Base-by-base conservation (phyloP, 495 filamentous ascomycete species). In the Chaetomium fimeti region DNA sequence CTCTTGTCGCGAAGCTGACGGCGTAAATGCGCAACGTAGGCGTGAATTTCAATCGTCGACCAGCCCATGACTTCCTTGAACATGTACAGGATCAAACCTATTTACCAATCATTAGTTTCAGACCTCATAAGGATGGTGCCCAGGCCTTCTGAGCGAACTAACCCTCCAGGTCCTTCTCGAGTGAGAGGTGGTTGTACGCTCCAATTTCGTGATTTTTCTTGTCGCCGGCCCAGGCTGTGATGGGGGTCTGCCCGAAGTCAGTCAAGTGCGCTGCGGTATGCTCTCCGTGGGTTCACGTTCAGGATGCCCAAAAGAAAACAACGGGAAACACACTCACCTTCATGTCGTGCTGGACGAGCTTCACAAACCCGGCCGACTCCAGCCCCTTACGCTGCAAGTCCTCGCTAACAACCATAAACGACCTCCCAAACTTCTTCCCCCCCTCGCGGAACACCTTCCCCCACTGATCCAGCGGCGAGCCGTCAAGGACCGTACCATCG, bases 361-460 rank as follows among this genome's bases (percentile, higher is more conserved):
- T 85, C 0, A 79, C 78, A 54, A 81, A 83, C 57, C 90, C 79
- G 1, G 87, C 80, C 7, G 72, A 71, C 32, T 86, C 83, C 60
- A 91, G 75, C 71, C 42, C 83, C 27, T 38, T 82, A 24, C 80
- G 79, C 60, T 83, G 75, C 68, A 81, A 82, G 60, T 85, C 80
- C 8, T 76, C 70, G 1, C 63, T 57, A 3, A 71, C 56, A 5
- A 68, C 66, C 32, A 60, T 15, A 66, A 71, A 52, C 20, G 42
- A 15, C 56, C 56, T 59, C 12, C 72, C 69, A 2, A 69, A 57
- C 13, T 24, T 68, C 48, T n/a, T 43, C 6, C 67, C 60, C 38
- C 66, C 69, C 13, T 69, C 63, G 51, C 52, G 71, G 67, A 66
- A 79, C 63, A 64, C 66, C 69, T 71, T 69, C 8, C 66, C 67